Conservation (phyloP, 768 basidiomycete genomes). For the Tremella yokohamensis region DNA sequence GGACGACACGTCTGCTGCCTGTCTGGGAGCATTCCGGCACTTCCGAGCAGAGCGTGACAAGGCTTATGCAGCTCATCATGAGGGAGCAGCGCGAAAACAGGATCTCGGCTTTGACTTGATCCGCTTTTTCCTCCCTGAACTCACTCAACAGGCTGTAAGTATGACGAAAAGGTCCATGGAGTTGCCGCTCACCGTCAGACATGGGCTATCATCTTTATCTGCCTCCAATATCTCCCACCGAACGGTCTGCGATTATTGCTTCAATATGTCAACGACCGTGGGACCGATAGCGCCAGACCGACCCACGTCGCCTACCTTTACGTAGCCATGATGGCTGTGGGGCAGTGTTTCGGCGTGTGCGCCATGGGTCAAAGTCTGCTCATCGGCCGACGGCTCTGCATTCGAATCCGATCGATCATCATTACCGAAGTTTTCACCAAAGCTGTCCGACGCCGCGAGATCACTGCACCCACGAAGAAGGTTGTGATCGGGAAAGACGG, state of each 20-base stretch:
- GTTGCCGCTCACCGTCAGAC: too few relatives aligned
- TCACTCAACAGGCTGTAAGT: constrained; percentile 37
- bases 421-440: constrained; percentile 53
- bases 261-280: constrained; percentile 46
- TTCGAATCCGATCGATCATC: constrained; percentile 51
- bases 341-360: constrained; percentile 41
- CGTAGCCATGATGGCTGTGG: constrained; percentile 50
- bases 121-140: constrained; percentile 36
- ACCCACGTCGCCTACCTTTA: constrained; percentile 52
- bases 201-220: constrained; percentile 45
- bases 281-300: constrained; percentile 37
- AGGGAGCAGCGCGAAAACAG: constrained; percentile 23
- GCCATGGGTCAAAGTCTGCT: constrained; percentile 47
- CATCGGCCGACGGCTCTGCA: constrained; percentile 51
- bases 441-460: constrained; percentile 51
- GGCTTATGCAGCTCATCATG: constrained; percentile 25
- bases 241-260: constrained; percentile 51
- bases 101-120: constrained; percentile 36
- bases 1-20: constrained; percentile 41
- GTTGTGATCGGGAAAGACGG: constrained; percentile 22
- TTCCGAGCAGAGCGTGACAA: constrained; percentile 28
- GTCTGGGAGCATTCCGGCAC: constrained; percentile 36
- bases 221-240: constrained; percentile 51
- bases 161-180: too few relatives aligned
- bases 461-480: constrained; percentile 45